Conservation (phyloP, 2,329 filamentous ascomycete species). For the Xylariaceae sp. region DNA sequence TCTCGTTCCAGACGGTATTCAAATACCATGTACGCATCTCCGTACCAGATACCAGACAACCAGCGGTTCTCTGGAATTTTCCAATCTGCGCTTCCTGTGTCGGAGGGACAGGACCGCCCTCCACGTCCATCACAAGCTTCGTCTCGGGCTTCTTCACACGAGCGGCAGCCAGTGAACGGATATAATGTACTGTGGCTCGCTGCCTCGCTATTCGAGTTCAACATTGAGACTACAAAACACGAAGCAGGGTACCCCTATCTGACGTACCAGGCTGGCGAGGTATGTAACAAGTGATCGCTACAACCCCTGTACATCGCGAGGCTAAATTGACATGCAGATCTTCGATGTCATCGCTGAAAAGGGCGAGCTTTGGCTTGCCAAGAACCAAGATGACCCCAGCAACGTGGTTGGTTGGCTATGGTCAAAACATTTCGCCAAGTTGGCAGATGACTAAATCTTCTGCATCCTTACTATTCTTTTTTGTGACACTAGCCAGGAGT, state of each 20-base stretch:
- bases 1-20: slow-evolving; percentile 48
- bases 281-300: slow-evolving; percentile 32
- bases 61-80: slow-evolving; percentile 73
- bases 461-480: slow-evolving; percentile 11
- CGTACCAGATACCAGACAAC: slow-evolving; percentile 38
- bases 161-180: slow-evolving; percentile 49
- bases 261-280: slow-evolving; percentile 90
- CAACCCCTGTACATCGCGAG: not conserved
- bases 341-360: slow-evolving; percentile 94
- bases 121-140: slow-evolving; percentile 52
- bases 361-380: slow-evolving; percentile 94
- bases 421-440: slow-evolving; percentile 91
- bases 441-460: slow-evolving; percentile 44
- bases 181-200: slow-evolving; percentile 84
- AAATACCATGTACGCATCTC: slow-evolving; percentile 49
- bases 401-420: slow-evolving; percentile 93
- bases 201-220: slow-evolving; percentile 93
- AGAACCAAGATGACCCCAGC: slow-evolving; percentile 86
- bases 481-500: slow-evolving; percentile 3
- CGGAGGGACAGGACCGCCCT: slow-evolving; percentile 57
- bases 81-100: slow-evolving; percentile 79
- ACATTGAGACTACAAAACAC: slow-evolving; percentile 85
- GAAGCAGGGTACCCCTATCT: slow-evolving; percentile 96
- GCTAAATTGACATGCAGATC: slow-evolving; percentile 43
- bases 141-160: slow-evolving; percentile 57